phyloP scores from a whole-genome alignment of 2,329 filamentous ascomycete species.

The Diaporthe sp. region DNA sequence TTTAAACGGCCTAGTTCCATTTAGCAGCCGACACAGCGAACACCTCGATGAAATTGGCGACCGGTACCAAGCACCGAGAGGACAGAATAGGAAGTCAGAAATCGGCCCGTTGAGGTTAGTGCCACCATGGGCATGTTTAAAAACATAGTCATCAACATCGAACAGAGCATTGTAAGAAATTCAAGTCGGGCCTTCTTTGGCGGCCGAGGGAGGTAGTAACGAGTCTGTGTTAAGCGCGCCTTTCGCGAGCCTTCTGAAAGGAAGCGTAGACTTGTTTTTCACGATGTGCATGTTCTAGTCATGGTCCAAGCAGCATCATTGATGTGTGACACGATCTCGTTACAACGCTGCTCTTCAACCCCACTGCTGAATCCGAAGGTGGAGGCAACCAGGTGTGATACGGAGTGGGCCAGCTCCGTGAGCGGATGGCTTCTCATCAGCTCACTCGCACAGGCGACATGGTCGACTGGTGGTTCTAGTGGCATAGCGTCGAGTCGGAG shows the following conservation, averaged over 20 bases:
- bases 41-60: not conserved
- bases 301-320: not conserved
- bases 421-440: not conserved
- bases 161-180: not conserved
- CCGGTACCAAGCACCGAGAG: constrained; percentile 4
- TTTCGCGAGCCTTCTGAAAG: not conserved
- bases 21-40: not conserved
- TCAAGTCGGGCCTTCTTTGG: constrained; percentile 21
- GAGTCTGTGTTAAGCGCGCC: not conserved
- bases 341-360: not conserved
- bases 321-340: not conserved
- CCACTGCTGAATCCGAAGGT: not conserved
- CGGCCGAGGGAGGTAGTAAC: constrained; percentile 4
- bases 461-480: too few relatives aligned
- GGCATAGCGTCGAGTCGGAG: too few relatives aligned
- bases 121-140: constrained; percentile 1
- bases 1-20: constrained; percentile 1
- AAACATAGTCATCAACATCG: not conserved
- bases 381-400: not conserved
- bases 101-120: constrained; percentile 9
- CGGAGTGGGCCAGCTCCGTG: constrained; percentile 1
- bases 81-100: constrained; percentile 2
- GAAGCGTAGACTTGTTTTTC: too few relatives aligned
- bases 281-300: not conserved
- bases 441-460: not conserved